Percentiles rank a stretch among this genome's conserved stretches.
phyloP scores from a whole-genome alignment of 768 basidiomycete species.

The Suillus luteus region DNA sequence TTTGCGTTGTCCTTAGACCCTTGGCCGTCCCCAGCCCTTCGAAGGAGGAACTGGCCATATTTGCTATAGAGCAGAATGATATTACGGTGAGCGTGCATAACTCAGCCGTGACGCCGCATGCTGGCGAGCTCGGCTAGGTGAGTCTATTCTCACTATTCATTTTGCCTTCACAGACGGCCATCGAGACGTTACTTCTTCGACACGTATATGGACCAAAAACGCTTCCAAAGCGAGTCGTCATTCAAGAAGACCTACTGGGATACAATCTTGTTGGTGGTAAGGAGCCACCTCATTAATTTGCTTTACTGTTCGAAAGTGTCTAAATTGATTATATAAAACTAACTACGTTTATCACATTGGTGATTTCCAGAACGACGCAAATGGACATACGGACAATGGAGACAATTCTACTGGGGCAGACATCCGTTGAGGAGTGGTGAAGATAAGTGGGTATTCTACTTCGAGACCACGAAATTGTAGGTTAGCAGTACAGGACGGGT shows the following conservation, averaged over 20 bases:
- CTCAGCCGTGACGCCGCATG: neutral
- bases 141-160: neutral
- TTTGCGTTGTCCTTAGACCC: neutral
- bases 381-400: neutral
- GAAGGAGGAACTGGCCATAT: neutral
- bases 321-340: neutral
- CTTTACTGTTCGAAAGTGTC: neutral
- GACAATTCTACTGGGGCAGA: slow-evolving; percentile 2
- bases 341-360: neutral
- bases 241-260: neutral
- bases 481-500: neutral
- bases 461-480: neutral
- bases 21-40: neutral
- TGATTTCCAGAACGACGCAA: neutral
- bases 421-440: neutral
- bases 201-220: neutral
- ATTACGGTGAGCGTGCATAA: neutral
- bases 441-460: slow-evolving; percentile 2
- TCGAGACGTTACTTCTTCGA: neutral
- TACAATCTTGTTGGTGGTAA: neutral
- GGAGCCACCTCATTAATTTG: neutral
- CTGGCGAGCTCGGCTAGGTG: neutral
- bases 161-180: neutral
- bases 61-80: neutral
- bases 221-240: neutral